Evolutionary conservation across 2,329 filamentous ascomycete species (phyloP), one percentile per base, ranked within the genome.

Genomic region (Neopestalotiopsis sp.): DNA sequence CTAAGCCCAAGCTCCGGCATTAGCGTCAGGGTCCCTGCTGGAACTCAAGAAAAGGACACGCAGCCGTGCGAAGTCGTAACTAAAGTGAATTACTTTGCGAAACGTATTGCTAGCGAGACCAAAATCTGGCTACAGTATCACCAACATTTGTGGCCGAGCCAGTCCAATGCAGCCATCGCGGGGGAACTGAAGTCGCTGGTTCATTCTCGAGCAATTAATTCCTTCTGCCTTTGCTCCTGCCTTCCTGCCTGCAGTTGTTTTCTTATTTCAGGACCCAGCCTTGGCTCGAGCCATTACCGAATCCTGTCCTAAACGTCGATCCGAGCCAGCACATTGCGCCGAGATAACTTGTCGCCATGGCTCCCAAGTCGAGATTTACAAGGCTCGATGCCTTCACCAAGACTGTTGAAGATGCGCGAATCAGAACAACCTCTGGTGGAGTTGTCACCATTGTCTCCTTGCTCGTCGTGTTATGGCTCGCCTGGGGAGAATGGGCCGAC

Each of bases 321-420:
- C 32, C 57, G 38, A 34, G 57, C 34, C 38, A 24, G 32, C 24
- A 62, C 67, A 30, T 30, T 59, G 30, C 42, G 42, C 67, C 67
- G 66, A 28, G n/a, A 20, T 10, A 20, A 20, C 6, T 57, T 66
- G 38, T 49, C 59, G 68, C 73, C 64, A 98, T 98, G 96, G 87
- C 95, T 73, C 84, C 91, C 78, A 97, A 97, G 86, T 97, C 94
- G 75, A 91, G 96, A 81, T 98, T 99, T 80, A 97, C 93, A 70
- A 92, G 92, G 89, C 93, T 99, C 73, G 96, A 99, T 83, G 96
- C 96, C 87, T 99, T 99, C 81, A 97, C 95, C 65, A 99, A 99
- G 84, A 99, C 96, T 13, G 96, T 99, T 75, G 96, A 99, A 81
- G 96, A 99, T 90, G 96, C 97, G 74, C 90, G 96, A 76, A 90